phyloP scores from a whole-genome alignment of 1,284 basidiomycete species.

The Taiwanofungus camphoratus region DNA sequence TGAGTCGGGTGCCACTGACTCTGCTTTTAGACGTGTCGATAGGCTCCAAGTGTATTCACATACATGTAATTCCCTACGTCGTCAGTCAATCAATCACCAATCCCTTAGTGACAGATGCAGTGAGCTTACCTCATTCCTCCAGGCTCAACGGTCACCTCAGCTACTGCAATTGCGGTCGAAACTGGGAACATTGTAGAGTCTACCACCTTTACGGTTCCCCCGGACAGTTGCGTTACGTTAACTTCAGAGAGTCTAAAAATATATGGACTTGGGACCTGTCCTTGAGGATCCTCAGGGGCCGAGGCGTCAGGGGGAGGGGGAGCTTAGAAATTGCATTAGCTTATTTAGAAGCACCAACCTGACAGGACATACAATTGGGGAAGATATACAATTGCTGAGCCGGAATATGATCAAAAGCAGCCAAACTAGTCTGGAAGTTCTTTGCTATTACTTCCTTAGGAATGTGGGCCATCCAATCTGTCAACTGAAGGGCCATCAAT shows the following conservation, averaged over 20 bases:
- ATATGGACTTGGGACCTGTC: conserved; percentile 47
- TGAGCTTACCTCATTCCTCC: conserved; percentile 55
- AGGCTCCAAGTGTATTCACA: conserved; percentile 8
- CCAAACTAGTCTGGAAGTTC: conserved; percentile 56
- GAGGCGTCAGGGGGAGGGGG: conserved; percentile 34
- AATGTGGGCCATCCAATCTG: conserved; percentile 63
- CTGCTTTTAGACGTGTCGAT: conserved; percentile 1
- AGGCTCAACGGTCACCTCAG: conserved; percentile 63
- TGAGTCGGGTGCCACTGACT: conserved; percentile 68
- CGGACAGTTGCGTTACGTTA: conserved; percentile 42
- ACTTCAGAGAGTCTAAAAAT: conserved; percentile 51
- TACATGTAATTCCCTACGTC: conserved; percentile 26
- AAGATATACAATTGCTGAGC: conserved; percentile 62
- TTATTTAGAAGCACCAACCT: conserved; percentile 12
- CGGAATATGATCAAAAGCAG: conserved; percentile 54
- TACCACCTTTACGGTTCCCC: conserved; percentile 60
- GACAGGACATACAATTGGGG: conserved; percentile 39
- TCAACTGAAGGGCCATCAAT: conserved; percentile 34
- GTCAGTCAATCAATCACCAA: background rate
- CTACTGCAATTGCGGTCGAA: conserved; percentile 55
- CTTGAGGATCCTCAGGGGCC: conserved; percentile 44
- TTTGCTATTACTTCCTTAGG: conserved; percentile 60
- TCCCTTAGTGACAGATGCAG: conserved; percentile 2
- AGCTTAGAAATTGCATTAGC: conserved; percentile 11
- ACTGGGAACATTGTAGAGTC: conserved; percentile 49